Evolutionary conservation across 2,329 filamentous ascomycete species (phyloP), one percentile per base, ranked within the genome.

Genomic region (Aspergillus arachidicola): DNA sequence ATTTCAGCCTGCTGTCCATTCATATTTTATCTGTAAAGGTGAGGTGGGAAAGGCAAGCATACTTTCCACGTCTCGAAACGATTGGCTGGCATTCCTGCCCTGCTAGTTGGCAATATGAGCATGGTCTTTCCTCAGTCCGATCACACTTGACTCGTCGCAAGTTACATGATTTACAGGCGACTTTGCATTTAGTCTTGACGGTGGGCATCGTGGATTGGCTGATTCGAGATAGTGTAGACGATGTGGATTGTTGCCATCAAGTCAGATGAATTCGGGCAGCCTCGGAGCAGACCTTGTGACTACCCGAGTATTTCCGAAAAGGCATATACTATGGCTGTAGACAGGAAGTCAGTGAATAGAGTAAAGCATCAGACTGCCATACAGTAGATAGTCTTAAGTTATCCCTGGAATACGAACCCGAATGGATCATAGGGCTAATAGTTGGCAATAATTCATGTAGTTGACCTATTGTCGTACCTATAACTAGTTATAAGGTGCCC

Each of bases 11-110:
- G 4, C 4, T 28, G 7, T 4, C 6, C 23, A 26, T 50, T n/a
- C 23, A 2, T 16, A 16, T n/a, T 30, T n/a, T 3, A 16, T 10
- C 4, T 3, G 14, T 4, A 30, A 4, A 50, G 26, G 14, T 19
- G 26, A 50, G n/a, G 23, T 50, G 28, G 6, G 23, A 56, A 21
- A 46, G 23, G 12, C 32, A 60, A 26, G 19, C 45, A 30, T 61
- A 64, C 62, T 61, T 64, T 61, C 62, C 62, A 38, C 62, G 58
- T 50, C 56, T 48, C n/a, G 62, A 64, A n/a, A 61, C 48, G 32
- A 64, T 61, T 7, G 58, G 62, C 58, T 64, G n/a, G 58, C 62
- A 64, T 6, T 61, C 54, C 14, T 58, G 58, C 36, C 62, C 58
- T 12, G 54, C 12, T 5, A 50, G 19, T n/a, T n/a, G 58, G 54